Percentiles rank a stretch among this genome's conserved stretches.
These are phyloP conservation scores for Collariella sp. DNA, from an alignment of 495 filamentous ascomycete genomes.

Conservation along the genomic window DNA sequence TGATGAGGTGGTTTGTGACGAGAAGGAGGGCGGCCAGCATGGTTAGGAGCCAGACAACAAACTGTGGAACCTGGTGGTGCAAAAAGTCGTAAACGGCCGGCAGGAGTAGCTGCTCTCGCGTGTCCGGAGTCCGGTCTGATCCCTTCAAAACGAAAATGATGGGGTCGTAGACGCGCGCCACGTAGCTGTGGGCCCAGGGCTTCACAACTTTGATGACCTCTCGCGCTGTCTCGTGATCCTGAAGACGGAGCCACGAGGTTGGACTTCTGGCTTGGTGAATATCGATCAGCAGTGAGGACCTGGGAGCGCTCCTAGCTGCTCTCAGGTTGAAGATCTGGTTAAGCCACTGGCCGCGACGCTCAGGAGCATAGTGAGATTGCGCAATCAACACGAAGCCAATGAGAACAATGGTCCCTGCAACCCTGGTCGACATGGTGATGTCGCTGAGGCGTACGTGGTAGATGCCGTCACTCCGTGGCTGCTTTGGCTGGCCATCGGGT, in stretches of 20 bases:
- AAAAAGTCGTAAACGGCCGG: constrained; percentile 50
- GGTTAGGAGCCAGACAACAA: constrained; percentile 46
- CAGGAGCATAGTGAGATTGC: constrained; percentile 57
- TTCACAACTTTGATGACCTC: constrained; percentile 63
- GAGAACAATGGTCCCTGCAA: constrained; percentile 52
- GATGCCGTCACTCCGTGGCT: constrained; percentile 43
- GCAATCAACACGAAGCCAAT: constrained; percentile 53
- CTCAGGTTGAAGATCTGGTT: constrained; percentile 30
- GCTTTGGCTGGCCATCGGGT: constrained; percentile 16
- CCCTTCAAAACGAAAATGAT: constrained; percentile 57
- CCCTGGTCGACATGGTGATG: constrained; percentile 47
- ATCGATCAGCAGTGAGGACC: constrained; percentile 35
- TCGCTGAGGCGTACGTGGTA: constrained; percentile 42
- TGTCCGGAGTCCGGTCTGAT: constrained; percentile 46
- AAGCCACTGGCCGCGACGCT: constrained; percentile 37
- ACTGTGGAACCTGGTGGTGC: constrained; percentile 47
- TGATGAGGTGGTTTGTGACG: constrained; percentile 58
- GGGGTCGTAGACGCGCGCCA: constrained; percentile 59
- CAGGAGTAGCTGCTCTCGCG: constrained; percentile 35
- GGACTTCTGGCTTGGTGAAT: constrained; percentile 62
- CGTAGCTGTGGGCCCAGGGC: constrained; percentile 54
- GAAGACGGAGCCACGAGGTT: constrained; percentile 59
- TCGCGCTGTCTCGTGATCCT: constrained; percentile 63
- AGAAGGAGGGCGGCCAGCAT: constrained; percentile 49
- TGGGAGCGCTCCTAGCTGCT: constrained; percentile 22